Evolutionary conservation across 805 yeast genomes (phyloP).

Genomic region (Ogataea pini): DNA sequence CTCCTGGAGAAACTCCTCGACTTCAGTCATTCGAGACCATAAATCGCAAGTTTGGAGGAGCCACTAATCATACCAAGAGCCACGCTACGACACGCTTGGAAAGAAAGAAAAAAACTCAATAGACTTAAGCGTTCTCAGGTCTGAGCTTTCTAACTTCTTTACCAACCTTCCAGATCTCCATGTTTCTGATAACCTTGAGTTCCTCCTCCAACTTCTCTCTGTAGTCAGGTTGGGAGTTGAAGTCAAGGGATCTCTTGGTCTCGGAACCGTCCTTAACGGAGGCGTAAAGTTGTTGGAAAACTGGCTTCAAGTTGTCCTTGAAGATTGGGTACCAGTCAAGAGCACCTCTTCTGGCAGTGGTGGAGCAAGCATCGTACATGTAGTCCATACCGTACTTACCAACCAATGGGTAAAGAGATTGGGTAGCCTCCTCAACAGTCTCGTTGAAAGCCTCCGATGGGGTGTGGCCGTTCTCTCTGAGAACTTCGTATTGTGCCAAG

Average conservation of each 20-base stretch:
- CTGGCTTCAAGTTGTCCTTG: conserved; percentile 98
- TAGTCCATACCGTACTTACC: conserved; percentile 99
- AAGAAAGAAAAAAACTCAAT: too few relatives aligned
- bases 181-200: conserved; percentile 87
- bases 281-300: conserved; percentile 93
- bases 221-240: conserved; percentile 98
- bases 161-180: conserved; percentile 99
- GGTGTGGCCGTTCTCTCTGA: conserved; percentile 99
- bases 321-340: conserved; percentile 99
- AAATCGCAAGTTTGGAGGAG: conserved; percentile 7
- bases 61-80: not conserved
- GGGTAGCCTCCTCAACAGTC: conserved; percentile 99
- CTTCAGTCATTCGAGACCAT: conserved; percentile 23
- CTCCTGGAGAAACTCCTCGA: conserved; percentile 1
- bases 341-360: conserved; percentile 99
- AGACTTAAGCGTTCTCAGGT: conserved; percentile 93
- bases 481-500: conserved; percentile 99
- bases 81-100: too few relatives aligned
- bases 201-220: conserved; percentile 94
- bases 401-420: conserved; percentile 96
- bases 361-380: conserved; percentile 99
- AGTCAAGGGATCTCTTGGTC: conserved; percentile 96
- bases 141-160: conserved; percentile 99
- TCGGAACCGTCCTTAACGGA: conserved; percentile 95
- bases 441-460: conserved; percentile 99